A percentile compares a stretch with the other conserved stretches of the same genome.
These are phyloP conservation scores for Ophiosphaerella korrae DNA, from an alignment of 2,329 filamentous ascomycete genomes.

Conservation along the genomic window DNA sequence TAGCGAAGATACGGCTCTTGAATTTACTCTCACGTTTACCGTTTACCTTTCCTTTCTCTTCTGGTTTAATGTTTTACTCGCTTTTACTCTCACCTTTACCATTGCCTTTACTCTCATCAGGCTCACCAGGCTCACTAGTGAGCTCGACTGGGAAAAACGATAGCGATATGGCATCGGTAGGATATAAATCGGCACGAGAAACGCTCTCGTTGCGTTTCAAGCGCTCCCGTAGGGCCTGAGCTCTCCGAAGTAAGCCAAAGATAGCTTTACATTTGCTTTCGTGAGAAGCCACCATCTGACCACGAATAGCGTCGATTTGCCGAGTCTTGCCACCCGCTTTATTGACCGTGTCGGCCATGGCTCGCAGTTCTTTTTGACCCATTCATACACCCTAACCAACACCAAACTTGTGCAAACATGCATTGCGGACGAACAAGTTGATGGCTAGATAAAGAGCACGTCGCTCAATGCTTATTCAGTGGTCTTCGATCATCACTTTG, in stretches of 20 bases:
- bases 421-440: slow-evolving; percentile 9
- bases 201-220: not conserved
- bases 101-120: not conserved
- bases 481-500: slow-evolving; percentile 1
- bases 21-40: too few relatives aligned
- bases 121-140: too few relatives aligned
- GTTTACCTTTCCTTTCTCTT: not conserved
- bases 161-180: slow-evolving; percentile 1
- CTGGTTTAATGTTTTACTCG: not conserved
- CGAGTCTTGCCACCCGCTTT: not conserved
- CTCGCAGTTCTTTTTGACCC: slow-evolving; percentile 1
- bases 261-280: slow-evolving; percentile 12
- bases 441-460: slow-evolving; percentile 7
- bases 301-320: slow-evolving; percentile 10
- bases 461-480: slow-evolving; percentile 12
- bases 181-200: slow-evolving; percentile 3
- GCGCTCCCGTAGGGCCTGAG: not conserved
- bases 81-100: not conserved
- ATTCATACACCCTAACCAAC: slow-evolving; percentile 3
- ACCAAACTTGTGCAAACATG: slow-evolving; percentile 8
- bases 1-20: too few relatives aligned
- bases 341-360: slow-evolving; percentile 9
- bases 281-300: slow-evolving; percentile 15
- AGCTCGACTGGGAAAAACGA: not conserved
- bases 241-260: slow-evolving; percentile 2